phyloP scores from a whole-genome alignment of 768 basidiomycete genomes.

The Leucogyrophana mollusca region DNA sequence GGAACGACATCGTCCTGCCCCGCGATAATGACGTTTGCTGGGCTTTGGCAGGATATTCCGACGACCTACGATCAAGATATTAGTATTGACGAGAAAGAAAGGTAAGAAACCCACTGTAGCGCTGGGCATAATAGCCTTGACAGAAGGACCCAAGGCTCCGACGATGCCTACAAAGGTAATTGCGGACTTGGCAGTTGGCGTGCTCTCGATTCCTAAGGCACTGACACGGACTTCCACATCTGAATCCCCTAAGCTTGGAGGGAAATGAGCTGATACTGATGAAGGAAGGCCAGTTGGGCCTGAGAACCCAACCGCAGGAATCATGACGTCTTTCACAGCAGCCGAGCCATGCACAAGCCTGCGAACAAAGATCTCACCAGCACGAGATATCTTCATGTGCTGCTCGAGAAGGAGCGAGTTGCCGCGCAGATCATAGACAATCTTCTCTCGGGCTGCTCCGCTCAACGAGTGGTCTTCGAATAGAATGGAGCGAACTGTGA shows the following conservation, averaged over 20 bases:
- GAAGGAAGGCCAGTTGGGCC: background rate
- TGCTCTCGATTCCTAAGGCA: background rate
- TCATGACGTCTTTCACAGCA: slow-evolving; percentile 15
- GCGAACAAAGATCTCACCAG: slow-evolving; percentile 26
- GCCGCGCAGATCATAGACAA: slow-evolving; percentile 22
- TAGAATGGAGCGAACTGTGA: slow-evolving; percentile 24
- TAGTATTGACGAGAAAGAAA: background rate
- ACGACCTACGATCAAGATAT: slow-evolving; percentile 2
- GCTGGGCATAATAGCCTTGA: background rate
- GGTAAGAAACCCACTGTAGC: background rate
- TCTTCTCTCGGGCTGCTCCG: slow-evolving; percentile 18
- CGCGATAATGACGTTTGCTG: background rate
- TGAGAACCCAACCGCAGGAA: background rate
- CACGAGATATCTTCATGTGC: slow-evolving; percentile 25
- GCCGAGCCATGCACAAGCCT: slow-evolving; percentile 25
- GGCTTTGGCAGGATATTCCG: background rate
- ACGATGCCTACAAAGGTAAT: background rate
- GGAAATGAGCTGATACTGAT: slow-evolving; percentile 2
- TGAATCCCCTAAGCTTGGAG: slow-evolving; percentile 1
- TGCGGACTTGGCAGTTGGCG: background rate
- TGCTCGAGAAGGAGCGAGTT: slow-evolving; percentile 26
- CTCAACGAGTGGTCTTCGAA: slow-evolving; percentile 28
- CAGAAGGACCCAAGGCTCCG: background rate
- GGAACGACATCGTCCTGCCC: background rate
- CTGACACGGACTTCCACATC: slow-evolving; percentile 6